Evolutionary conservation across 257 asterid species (phyloP).

Genomic region (Phtheirospermum japonicum): DNA sequence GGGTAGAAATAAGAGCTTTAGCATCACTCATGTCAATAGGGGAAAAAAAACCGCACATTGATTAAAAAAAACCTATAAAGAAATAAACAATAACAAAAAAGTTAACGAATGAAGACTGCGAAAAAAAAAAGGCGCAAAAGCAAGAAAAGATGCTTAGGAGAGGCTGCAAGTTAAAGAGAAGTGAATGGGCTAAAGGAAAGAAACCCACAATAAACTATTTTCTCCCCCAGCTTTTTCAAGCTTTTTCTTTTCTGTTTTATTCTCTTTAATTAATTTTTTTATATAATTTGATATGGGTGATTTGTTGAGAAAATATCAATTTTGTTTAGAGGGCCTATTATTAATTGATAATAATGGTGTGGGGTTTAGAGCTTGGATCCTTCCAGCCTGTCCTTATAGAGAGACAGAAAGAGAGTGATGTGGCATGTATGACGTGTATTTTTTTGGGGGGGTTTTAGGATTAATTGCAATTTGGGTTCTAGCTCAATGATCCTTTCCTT

Average conservation of each 20-base stretch:
- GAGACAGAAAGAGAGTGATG: no score
- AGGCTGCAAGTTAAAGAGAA: conserved; percentile 52
- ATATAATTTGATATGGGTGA: conserved; percentile 9
- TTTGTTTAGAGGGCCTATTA: conserved; percentile 34
- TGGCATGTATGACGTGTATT: no score
- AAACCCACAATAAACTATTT: no score
- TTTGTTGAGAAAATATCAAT: conserved; percentile 27
- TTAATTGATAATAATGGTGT: no score
- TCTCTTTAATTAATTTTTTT: conserved; percentile 1
- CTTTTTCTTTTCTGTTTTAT: conserved; percentile 20
- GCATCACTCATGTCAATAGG: no score
- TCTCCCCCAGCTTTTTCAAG: conserved; percentile 39
- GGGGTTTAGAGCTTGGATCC: no score
- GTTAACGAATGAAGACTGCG: conserved; percentile 41
- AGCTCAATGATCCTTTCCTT: no score
- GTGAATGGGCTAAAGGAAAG: conserved; percentile 35
- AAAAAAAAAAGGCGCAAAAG: conserved; percentile 27
- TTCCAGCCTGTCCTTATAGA: no score
- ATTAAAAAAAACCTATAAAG: neutral
- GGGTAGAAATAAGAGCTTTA: conserved; percentile 26
- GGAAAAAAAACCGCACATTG: conserved; percentile 17
- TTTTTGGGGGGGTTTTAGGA: no score
- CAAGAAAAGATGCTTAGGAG: conserved; percentile 62
- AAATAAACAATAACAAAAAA: conserved; percentile 22
- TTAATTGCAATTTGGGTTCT: no score